Evolutionary conservation across 805 yeast genomes (phyloP), one percentile per base, ranked within the genome.

Genomic region (Candida vartiovaarae): DNA sequence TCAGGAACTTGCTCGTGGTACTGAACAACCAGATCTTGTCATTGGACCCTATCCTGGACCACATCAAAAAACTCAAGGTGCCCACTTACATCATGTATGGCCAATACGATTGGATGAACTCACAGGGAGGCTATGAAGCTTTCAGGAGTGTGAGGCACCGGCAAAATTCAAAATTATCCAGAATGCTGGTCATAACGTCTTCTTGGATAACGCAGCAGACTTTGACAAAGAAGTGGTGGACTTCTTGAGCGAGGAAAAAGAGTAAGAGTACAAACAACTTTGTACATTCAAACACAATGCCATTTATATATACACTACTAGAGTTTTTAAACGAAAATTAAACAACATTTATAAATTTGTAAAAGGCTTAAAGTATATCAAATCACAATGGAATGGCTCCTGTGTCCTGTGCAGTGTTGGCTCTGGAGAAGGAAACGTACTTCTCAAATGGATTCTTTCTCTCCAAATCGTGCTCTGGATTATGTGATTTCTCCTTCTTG

Each of bases 101-200:
- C 0, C 75, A 80, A 49, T 76, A 69, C 49, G 95, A 85, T 56
- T 84, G 85, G 71, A 84, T 84, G 93, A 72, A 78, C 54, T 61
- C 70, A 1, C 70, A 66, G 34, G 82, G 83, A 0, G 84, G 84
- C 2, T 34, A 36, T 33, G 39, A 55, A 52, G 37, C 50, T 49
- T 52, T 45, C 8, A 49, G 54, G 59, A 62, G 8, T 25, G 42
- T 5, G 25, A 32, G 8, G 8, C 31, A n/a, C 32, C 28, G 20
- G 36, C 39, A 2, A 41, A 32, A n/a, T 57, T 56, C 36, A 44
- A 44, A 20, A 41, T 70, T 7, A 61, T 82, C 9, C 64, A 62
- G 27, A 66, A 78, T 44, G 75, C 84, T 7, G 95, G 95, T 1
- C 95, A 86, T 59, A 90, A 86, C 56, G 56, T 86, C 9, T 84